Conservation (phyloP, 768 basidiomycete genomes). For the Daedalea quercina region DNA sequence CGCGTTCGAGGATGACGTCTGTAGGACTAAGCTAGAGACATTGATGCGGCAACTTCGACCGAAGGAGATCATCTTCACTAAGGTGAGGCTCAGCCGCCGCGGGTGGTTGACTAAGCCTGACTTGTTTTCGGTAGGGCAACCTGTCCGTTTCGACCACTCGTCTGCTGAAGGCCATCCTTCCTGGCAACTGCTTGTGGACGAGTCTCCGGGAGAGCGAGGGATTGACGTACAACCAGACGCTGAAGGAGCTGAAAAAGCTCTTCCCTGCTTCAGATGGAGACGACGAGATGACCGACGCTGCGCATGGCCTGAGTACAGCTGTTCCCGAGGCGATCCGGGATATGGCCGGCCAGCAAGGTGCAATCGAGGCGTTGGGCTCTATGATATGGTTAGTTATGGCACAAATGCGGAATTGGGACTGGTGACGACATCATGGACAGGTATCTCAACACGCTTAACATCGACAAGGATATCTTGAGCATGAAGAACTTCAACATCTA, state of each 20-base stretch:
- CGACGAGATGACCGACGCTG: slow-evolving; percentile 41
- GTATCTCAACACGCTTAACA: slow-evolving; percentile 89
- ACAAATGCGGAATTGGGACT: neutral
- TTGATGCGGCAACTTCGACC: slow-evolving; percentile 85
- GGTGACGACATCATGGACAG: slow-evolving; percentile 25
- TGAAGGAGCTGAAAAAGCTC: slow-evolving; percentile 59
- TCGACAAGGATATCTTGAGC: slow-evolving; percentile 90
- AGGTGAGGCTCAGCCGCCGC: slow-evolving; percentile 39
- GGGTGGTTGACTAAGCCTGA: neutral
- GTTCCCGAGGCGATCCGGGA: slow-evolving; percentile 71
- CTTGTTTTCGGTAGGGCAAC: slow-evolving; percentile 57
- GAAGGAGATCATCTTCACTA: slow-evolving; percentile 86
- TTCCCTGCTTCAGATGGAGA: slow-evolving; percentile 44
- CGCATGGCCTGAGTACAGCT: slow-evolving; percentile 26
- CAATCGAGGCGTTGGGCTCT: slow-evolving; percentile 82
- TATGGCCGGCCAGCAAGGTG: slow-evolving; percentile 56
- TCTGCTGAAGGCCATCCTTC: slow-evolving; percentile 74
- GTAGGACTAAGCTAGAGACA: slow-evolving; percentile 89
- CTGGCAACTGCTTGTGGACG: slow-evolving; percentile 84
- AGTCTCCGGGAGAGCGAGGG: slow-evolving; percentile 81
- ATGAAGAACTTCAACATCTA: slow-evolving; percentile 98
- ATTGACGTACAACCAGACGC: slow-evolving; percentile 62
- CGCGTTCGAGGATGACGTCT: slow-evolving; percentile 86
- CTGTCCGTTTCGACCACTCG: slow-evolving; percentile 79
- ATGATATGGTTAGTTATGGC: slow-evolving; percentile 71